Evolutionary conservation across 805 yeast species (phyloP).

Genomic region (Cephaloascus albidus): DNA sequence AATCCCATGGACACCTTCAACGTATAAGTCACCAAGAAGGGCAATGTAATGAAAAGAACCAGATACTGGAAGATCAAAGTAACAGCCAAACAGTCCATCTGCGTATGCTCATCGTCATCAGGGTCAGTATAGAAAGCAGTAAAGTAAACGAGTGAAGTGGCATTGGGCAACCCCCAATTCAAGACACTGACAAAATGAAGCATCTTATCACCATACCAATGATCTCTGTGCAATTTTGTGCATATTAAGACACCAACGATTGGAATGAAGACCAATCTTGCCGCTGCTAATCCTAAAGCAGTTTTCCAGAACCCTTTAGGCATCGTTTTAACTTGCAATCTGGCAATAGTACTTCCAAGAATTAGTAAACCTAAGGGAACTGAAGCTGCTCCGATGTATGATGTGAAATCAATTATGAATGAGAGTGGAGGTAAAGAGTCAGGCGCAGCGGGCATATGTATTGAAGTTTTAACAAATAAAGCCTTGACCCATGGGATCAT

Average conservation of each 20-base stretch:
- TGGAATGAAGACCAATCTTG: conserved; percentile 64
- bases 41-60: conserved; percentile 56
- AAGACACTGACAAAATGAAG: conserved; percentile 67
- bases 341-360: conserved; percentile 81
- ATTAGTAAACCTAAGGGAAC: conserved; percentile 81
- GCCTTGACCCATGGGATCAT: conserved; percentile 87
- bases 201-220: conserved; percentile 59
- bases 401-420: conserved; percentile 72
- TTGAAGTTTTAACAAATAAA: conserved; percentile 13
- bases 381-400: conserved; percentile 77
- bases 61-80: conserved; percentile 68
- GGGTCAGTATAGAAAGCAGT: conserved; percentile 84
- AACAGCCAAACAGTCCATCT: conserved; percentile 82
- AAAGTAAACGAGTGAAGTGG: conserved; percentile 80
- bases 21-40: conserved; percentile 67
- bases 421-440: conserved; percentile 78
- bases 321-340: conserved; percentile 50
- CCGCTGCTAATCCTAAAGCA: conserved; percentile 43
- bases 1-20: conserved; percentile 37
- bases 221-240: conserved; percentile 48
- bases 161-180: conserved; percentile 75
- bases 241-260: conserved; percentile 55
- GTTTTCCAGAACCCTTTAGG: conserved; percentile 69
- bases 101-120: conserved; percentile 36
- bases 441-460: conserved; percentile 64